These are phyloP conservation scores for Sonneratia caseolaris DNA, from an alignment of 345 rosid genomes.

Conservation along the genomic window DNA sequence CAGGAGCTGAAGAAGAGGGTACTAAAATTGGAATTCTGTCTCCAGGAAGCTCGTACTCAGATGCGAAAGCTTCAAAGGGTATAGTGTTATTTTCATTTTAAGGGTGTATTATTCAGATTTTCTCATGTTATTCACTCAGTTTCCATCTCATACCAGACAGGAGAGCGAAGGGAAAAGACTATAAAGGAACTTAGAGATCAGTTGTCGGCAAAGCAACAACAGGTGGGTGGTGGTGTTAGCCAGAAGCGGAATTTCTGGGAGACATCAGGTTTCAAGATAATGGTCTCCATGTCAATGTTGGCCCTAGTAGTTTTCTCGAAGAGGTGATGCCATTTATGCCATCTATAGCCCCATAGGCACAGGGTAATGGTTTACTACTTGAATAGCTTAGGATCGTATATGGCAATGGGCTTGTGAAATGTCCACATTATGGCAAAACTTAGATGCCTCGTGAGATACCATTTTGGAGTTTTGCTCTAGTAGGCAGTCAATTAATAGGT, in stretches of 20 bases:
- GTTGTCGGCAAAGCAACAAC: slow-evolving; percentile 40
- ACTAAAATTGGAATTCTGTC: slow-evolving; percentile 83
- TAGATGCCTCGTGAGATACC: background rate
- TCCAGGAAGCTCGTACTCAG: slow-evolving; percentile 84
- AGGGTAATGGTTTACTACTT: background rate
- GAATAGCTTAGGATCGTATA: background rate
- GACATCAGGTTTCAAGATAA: slow-evolving; percentile 70
- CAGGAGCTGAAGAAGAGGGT: slow-evolving; percentile 90
- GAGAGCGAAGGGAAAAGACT: slow-evolving; percentile 80
- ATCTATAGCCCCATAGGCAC: background rate
- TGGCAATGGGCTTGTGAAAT: background rate
- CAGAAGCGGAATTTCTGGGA: slow-evolving; percentile 84
- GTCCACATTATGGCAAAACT: background rate
- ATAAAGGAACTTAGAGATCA: slow-evolving; percentile 67
- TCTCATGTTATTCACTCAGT: background rate
- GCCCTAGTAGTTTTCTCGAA: slow-evolving; percentile 69
- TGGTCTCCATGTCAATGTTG: slow-evolving; percentile 90
- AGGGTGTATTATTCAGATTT: too few species aligned
- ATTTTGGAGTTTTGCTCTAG: background rate
- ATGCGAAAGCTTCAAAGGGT: slow-evolving; percentile 83
- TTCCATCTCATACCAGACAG: slow-evolving; percentile 36
- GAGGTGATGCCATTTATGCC: slow-evolving; percentile 27
- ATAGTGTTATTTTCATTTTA: background rate
- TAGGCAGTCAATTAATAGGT: background rate
- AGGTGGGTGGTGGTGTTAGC: slow-evolving; percentile 15